Conservation (phyloP, 1,139 yeast genomes). For the Kodamaea suecica region DNA sequence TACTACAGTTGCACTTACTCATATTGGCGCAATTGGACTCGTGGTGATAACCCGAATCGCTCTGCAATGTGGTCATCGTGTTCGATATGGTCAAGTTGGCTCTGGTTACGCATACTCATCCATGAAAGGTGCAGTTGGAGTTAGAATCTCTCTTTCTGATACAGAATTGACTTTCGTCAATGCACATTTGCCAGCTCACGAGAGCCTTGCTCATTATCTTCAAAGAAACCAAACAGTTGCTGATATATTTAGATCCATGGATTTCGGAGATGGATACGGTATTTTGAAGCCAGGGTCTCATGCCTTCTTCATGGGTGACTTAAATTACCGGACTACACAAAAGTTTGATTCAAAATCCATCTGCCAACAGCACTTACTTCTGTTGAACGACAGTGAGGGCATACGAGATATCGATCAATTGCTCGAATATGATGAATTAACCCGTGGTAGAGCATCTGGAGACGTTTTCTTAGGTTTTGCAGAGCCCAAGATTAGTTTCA, state of each 20-base stretch:
- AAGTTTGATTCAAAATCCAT: conserved; percentile 14
- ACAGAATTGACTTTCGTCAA: conserved; percentile 57
- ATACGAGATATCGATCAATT: conserved; percentile 19
- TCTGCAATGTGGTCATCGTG: conserved; percentile 26
- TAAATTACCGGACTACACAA: conserved; percentile 67
- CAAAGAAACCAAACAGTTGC: conserved; percentile 53
- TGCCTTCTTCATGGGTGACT: conserved; percentile 75
- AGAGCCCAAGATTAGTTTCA: conserved; percentile 60
- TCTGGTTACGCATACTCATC: conserved; percentile 62
- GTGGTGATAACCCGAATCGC: conserved; percentile 50
- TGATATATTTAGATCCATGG: conserved; percentile 50
- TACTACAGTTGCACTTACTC: conserved; percentile 43
- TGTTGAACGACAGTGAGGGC: conserved; percentile 5
- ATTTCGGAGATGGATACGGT: conserved; percentile 59
- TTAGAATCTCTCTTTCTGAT: conserved; percentile 40
- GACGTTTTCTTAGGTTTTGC: conserved; percentile 57
- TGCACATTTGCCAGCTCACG: conserved; percentile 75
- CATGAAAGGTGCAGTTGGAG: conserved; percentile 72
- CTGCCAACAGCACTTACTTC: conserved; percentile 11
- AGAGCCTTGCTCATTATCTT: conserved; percentile 50
- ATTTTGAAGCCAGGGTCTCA: conserved; percentile 57
- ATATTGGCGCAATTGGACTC: conserved; percentile 66
- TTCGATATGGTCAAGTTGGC: conserved; percentile 34
- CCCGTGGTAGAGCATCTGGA: conserved; percentile 38
- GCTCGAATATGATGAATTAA: conserved; percentile 58